Evolutionary conservation across 345 rosid species (phyloP), one percentile per base, ranked within the genome.

Genomic region (Turnera subulata): DNA sequence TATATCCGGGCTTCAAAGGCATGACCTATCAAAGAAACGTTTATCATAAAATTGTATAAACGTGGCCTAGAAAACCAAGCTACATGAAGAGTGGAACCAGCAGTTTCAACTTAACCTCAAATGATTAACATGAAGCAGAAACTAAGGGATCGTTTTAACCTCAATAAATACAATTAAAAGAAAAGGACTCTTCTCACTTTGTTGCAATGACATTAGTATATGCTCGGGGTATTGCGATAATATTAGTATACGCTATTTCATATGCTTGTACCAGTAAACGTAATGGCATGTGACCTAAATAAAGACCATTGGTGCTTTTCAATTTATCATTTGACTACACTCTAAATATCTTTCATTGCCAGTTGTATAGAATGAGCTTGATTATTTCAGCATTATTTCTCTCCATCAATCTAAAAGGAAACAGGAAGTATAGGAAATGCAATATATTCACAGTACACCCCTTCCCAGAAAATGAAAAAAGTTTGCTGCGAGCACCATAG

Each of bases 1-100:
- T 92, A 86, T 72, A 89, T 89, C 46, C 95, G 75, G 35, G 95
- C 92, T 77, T 92, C 97, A 82, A 92, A 92, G 63, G 98, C 93
- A 55, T 89, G 95, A 64, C 98, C 98, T 86, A 74, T 71, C 69
- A 74, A 74, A 61, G 68, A 5, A 38, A 53, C 23, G 42, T 67
- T 57, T 24, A 18, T 6, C 23, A 42, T 15, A 46, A 29, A 2
- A 29, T 29, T 29, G 35, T 8, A 29, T 8, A 22, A 50, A 48
- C 4, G 18, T 21, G 29, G 29, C 6, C 29, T 12, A 23, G 5
- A 0, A 23, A 23, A 18, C 51, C 47, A 39, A 61, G 50, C 14
- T 51, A 51, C 8, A 4, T 3, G 8, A 24, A 4, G 23, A 17
- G 50, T 18, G 17, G 20, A 51, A 29, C 12, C 14, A 19, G 51